A percentile compares a stretch with the other conserved stretches of the same genome.
Evolutionary conservation across 2,329 filamentous ascomycete genomes (phyloP).

Genomic region (Monosporascus cannonballus): DNA sequence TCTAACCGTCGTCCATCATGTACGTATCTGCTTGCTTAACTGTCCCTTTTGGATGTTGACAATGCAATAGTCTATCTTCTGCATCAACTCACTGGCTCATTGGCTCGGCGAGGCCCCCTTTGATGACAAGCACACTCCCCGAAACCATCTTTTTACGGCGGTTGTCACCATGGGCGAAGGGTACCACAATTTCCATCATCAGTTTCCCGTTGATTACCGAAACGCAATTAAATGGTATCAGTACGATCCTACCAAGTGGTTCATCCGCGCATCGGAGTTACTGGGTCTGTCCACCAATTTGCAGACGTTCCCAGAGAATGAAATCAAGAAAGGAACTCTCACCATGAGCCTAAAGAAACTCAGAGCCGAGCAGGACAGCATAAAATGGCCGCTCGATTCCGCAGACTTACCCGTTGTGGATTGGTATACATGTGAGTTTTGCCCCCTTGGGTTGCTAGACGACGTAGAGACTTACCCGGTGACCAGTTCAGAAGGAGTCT

Average conservation of each 20-base stretch:
- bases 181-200: constrained; percentile 95
- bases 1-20: constrained; percentile 82
- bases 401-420: neutral
- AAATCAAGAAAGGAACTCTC: constrained; percentile 45
- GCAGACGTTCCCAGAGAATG: constrained; percentile 86
- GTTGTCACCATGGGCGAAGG: constrained; percentile 81
- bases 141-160: constrained; percentile 82
- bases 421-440: neutral
- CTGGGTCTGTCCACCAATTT: constrained; percentile 79
- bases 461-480: too few relatives aligned
- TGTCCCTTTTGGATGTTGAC: constrained; percentile 65
- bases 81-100: constrained; percentile 85
- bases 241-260: constrained; percentile 90
- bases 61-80: constrained; percentile 86
- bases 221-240: constrained; percentile 89
- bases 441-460: neutral
- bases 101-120: constrained; percentile 91
- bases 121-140: constrained; percentile 85
- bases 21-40: neutral
- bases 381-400: neutral
- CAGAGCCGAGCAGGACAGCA: neutral
- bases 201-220: constrained; percentile 89
- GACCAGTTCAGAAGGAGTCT: neutral
- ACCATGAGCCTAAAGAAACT: neutral
- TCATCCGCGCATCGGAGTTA: constrained; percentile 79